Evolutionary conservation across 768 basidiomycete species (phyloP), one percentile per base, ranked within the genome.

Genomic region (Dioszegia crocea): DNA sequence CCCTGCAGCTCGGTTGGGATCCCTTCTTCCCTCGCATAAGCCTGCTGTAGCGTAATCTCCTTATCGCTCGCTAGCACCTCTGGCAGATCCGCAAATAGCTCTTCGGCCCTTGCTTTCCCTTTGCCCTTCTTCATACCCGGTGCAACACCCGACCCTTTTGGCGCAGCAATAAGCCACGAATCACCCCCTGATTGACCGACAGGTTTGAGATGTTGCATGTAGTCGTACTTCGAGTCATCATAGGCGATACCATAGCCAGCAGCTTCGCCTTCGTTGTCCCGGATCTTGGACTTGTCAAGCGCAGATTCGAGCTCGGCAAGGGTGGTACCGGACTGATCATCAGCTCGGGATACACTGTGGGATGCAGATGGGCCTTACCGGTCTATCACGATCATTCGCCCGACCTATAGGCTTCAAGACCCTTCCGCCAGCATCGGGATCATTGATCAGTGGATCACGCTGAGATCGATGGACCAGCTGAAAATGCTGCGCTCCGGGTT

Each of bases 391-490:
- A 19, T 75, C 73, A 74, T 90, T 91, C 53, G 83, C 84, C 64
- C 87, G 82, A 66, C 85, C 83, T 57, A 98, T 82, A 6, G 85
- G 82, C 73, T 90, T 94, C 45, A 98, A 81, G n/a, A 99, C 92
- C 75, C 91, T 86, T 62, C 85, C 83, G 51, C 86, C 86, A 0
- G 91, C 90, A 59, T 91, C 89, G 1, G 90, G 85, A 68, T 98
- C 93, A 70, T 98, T 87, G 64, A 92, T 91, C 48, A 94, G 84
- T 2, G 96, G 96, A 79, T 98, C 96, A 43, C 94, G 81, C 71
- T 92, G 92, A 8, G 93, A 97, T 60, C 96, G 84, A 75, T 98
- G 91, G 21, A 99, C 93, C 38, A 99, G 88, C 79, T 97, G 93
- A 68, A 94, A 98, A 74, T 97, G 93, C 70, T 86, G 85, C 56